Evolutionary conservation across 805 yeast genomes (phyloP).

Genomic region (Yarrowia sp.): DNA sequence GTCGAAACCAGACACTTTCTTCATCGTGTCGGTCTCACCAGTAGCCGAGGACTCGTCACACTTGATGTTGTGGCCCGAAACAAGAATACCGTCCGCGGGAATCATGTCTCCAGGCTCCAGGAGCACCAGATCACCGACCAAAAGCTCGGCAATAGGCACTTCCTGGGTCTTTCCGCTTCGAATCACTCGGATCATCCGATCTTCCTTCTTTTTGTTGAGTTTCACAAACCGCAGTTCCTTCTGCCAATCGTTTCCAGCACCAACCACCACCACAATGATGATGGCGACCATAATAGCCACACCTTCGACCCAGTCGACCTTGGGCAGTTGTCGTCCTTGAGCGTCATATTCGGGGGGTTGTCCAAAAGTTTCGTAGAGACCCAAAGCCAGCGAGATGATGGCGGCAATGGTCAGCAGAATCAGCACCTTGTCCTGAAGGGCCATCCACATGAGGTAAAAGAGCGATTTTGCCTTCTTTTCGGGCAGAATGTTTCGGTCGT

Average conservation of each 20-base stretch:
- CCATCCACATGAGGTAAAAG: constrained; percentile 72
- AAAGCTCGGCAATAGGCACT: constrained; percentile 73
- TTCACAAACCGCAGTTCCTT: constrained; percentile 92
- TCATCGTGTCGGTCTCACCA: constrained; percentile 89
- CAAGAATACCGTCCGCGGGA: constrained; percentile 84
- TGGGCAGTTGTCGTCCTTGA: constrained; percentile 77
- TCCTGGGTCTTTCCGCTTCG: constrained; percentile 73
- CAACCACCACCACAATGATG: constrained; percentile 86
- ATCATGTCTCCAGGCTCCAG: constrained; percentile 94
- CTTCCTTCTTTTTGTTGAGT: constrained; percentile 86
- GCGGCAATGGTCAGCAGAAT: constrained; percentile 87
- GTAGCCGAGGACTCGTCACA: constrained; percentile 93
- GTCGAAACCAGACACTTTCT: constrained; percentile 63
- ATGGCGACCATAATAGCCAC: constrained; percentile 95
- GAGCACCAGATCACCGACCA: constrained; percentile 84
- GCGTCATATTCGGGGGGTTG: constrained; percentile 78
- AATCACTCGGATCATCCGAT: constrained; percentile 76
- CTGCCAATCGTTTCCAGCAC: constrained; percentile 95
- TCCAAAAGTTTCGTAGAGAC: constrained; percentile 90
- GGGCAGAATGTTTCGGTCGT: constrained; percentile 78
- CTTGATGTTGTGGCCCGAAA: constrained; percentile 73
- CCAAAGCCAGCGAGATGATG: constrained; percentile 83
- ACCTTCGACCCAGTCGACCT: constrained; percentile 98
- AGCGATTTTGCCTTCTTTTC: constrained; percentile 73
- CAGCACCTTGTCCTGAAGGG: constrained; percentile 89